Percentiles rank a stretch among this genome's conserved stretches.
These are phyloP conservation scores for Serendipita vermifera DNA, from an alignment of 768 basidiomycete species.

Conservation along the genomic window DNA sequence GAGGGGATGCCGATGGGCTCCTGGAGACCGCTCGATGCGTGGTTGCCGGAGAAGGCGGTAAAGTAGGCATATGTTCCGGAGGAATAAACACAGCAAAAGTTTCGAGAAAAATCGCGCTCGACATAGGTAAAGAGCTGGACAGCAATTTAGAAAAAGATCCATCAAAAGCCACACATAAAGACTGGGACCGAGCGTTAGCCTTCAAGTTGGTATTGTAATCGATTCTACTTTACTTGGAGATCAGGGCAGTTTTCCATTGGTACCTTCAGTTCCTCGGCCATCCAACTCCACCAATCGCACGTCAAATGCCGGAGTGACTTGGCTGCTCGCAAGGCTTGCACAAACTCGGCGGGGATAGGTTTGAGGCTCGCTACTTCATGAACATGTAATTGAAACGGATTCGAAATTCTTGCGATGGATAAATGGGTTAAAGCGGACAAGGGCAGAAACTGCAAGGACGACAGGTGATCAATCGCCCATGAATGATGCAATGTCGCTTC, in stretches of 20 bases:
- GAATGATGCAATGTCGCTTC: slow-evolving; percentile 29
- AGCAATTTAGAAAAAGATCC: slow-evolving; percentile 28
- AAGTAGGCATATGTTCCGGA: slow-evolving; percentile 23
- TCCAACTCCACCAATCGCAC: slow-evolving; percentile 31
- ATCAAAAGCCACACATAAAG: slow-evolving; percentile 24
- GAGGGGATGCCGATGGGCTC: slow-evolving; percentile 1
- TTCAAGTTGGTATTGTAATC: slow-evolving; percentile 7
- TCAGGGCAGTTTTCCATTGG: slow-evolving; percentile 25
- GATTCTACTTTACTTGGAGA: slow-evolving; percentile 20
- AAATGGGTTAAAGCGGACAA: slow-evolving; percentile 20
- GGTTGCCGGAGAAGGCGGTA: slow-evolving; percentile 19
- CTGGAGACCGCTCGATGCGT: neutral
- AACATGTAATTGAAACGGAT: slow-evolving; percentile 17
- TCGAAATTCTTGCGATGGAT: slow-evolving; percentile 21
- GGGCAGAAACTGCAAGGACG: slow-evolving; percentile 24
- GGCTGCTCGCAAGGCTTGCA: slow-evolving; percentile 20
- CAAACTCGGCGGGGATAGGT: slow-evolving; percentile 24
- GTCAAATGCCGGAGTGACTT: slow-evolving; percentile 22
- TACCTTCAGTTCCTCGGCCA: slow-evolving; percentile 23
- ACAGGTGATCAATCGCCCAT: slow-evolving; percentile 30
- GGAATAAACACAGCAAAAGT: slow-evolving; percentile 24
- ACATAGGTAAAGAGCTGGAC: slow-evolving; percentile 23
- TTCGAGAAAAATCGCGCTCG: slow-evolving; percentile 22
- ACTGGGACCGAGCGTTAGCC: slow-evolving; percentile 17
- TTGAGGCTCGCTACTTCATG: slow-evolving; percentile 24